Evolutionary conservation across 2,329 filamentous ascomycete species (phyloP).

Genomic region (Juglanconis juglandina): DNA sequence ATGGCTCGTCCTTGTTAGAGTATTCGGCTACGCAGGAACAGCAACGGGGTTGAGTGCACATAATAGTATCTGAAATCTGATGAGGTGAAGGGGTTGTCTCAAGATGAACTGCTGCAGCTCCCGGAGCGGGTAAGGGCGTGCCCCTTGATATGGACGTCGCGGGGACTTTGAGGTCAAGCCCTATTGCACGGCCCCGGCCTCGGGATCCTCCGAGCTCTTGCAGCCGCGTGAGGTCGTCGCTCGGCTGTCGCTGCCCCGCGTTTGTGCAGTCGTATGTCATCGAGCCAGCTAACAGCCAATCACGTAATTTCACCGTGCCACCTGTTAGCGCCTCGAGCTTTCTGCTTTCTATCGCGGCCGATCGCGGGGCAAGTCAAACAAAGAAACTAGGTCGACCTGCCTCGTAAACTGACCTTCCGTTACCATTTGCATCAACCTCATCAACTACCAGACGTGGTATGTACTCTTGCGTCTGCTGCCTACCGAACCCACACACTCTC

Average conservation of each 20-base stretch:
- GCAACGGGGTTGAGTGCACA: too few species aligned
- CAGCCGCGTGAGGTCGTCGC: background rate
- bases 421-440: background rate
- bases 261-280: too few species aligned
- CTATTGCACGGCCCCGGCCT: background rate
- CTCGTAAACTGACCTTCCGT: background rate
- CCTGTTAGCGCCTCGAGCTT: background rate
- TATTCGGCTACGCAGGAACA: too few species aligned
- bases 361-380: background rate
- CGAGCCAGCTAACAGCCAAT: too few species aligned
- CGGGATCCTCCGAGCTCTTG: background rate
- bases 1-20: too few species aligned
- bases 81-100: conserved; percentile 2
- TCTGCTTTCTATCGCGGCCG: background rate
- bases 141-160: background rate
- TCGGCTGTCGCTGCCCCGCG: background rate
- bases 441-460: background rate
- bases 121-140: background rate
- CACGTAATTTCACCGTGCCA: background rate
- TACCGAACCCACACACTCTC: background rate
- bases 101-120: conserved; percentile 7
- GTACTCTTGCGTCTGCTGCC: too few species aligned
- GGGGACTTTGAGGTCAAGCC: background rate
- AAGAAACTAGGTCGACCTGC: background rate
- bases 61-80: too few species aligned